Conservation (phyloP, 2,329 filamentous ascomycete species). For the Colletotrichum theobromicola region DNA sequence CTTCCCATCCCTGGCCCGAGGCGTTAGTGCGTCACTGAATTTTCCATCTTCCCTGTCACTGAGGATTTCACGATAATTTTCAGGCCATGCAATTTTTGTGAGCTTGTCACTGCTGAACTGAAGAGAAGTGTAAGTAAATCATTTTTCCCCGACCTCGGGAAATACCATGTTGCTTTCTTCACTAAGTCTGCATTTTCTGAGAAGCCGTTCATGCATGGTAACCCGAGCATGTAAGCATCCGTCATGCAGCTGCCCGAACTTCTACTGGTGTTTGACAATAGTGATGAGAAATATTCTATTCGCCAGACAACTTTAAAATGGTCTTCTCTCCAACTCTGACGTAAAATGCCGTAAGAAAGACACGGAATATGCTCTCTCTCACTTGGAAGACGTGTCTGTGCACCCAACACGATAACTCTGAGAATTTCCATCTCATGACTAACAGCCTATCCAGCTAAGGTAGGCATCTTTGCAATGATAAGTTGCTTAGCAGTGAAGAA, state of each 20-base stretch:
- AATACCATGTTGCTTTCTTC: not conserved
- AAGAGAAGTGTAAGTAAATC: not conserved
- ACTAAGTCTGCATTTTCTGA: not conserved
- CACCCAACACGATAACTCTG: not conserved
- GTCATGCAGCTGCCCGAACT: not conserved
- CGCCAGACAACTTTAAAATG: too few relatives aligned
- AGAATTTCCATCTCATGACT: too few relatives aligned
- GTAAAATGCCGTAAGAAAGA: too few relatives aligned
- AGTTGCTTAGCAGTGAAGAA: too few relatives aligned
- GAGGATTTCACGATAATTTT: constrained; percentile 11
- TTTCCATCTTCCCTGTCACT: not conserved
- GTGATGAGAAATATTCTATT: not conserved
- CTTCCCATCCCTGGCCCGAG: not conserved
- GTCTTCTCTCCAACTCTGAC: too few relatives aligned
- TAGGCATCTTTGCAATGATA: too few relatives aligned
- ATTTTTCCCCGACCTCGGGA: not conserved
- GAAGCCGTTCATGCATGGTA: not conserved
- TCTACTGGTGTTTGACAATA: not conserved
- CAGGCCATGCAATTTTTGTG: not conserved
- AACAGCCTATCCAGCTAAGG: too few relatives aligned
- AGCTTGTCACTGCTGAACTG: not conserved
- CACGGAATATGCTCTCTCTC: too few relatives aligned
- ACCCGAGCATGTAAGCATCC: not conserved
- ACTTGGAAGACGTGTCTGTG: fast-evolving
- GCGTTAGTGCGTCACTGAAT: not conserved